Percentiles rank a stretch among this genome's conserved stretches.
Evolutionary conservation across 495 filamentous ascomycete species (phyloP).

Genomic region (Talaromyces trachyspermus): DNA sequence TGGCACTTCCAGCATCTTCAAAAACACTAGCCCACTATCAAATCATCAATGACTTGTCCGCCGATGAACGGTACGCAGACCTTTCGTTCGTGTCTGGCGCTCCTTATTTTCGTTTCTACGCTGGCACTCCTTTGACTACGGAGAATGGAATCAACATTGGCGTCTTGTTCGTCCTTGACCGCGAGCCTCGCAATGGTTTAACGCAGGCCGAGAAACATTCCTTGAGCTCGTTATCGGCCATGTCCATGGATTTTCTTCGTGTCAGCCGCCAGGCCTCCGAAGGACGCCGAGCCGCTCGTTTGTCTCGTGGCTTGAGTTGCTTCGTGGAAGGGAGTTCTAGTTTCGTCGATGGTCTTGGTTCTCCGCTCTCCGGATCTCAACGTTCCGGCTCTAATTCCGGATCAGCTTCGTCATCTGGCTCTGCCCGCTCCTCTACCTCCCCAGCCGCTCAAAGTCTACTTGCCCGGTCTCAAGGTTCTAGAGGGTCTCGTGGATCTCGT

Average conservation of each 20-base stretch:
- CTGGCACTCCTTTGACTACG: constrained; percentile 52
- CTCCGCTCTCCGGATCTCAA: constrained; percentile 14
- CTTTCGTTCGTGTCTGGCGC: constrained; percentile 34
- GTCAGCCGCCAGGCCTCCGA: constrained; percentile 49
- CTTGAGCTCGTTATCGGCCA: constrained; percentile 40
- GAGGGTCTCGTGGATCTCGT: constrained; percentile 11
- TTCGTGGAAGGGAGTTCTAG: constrained; percentile 53
- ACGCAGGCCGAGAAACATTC: constrained; percentile 29
- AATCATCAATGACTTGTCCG: constrained; percentile 29
- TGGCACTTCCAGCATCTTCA: constrained; percentile 30
- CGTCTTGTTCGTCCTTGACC: constrained; percentile 59
- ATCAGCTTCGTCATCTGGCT: constrained; percentile 16
- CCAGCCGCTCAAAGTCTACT: constrained; percentile 13
- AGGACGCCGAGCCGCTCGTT: constrained; percentile 48
- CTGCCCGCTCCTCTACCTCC: constrained; percentile 15
- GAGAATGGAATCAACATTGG: constrained; percentile 64
- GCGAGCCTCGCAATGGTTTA: constrained; percentile 29
- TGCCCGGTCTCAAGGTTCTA: background rate
- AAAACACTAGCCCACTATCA: constrained; percentile 27
- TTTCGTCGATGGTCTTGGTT: constrained; percentile 29
- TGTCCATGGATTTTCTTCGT: constrained; percentile 59
- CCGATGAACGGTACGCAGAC: constrained; percentile 33
- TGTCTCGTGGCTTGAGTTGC: constrained; percentile 53
- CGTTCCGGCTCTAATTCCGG: constrained; percentile 6
- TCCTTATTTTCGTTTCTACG: constrained; percentile 40